Evolutionary conservation across 2,329 filamentous ascomycete genomes (phyloP).

Genomic region (Aspergillus brunneoviolaceus): DNA sequence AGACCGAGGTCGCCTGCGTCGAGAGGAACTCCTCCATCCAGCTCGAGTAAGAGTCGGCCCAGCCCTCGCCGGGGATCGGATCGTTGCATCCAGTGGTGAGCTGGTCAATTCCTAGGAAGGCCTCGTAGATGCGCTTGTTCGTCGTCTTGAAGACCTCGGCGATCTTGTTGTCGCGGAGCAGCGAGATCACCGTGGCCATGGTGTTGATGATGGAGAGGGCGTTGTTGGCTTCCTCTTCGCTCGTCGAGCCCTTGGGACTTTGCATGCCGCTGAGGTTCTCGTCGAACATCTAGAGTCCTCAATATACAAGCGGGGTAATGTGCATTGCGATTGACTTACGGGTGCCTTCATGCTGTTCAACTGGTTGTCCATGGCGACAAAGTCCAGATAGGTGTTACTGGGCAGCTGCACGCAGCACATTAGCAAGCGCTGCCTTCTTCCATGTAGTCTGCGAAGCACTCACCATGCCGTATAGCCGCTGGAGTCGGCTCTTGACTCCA

Average conservation of each 20-base stretch:
- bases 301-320: no score
- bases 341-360: not conserved
- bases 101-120: not conserved
- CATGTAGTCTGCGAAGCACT: not conserved
- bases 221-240: not conserved
- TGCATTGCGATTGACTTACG: not conserved
- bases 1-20: not conserved
- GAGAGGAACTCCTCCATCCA: constrained; percentile 4
- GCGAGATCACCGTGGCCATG: not conserved
- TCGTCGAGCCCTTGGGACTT: not conserved
- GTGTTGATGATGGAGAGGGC: constrained; percentile 6
- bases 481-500: not conserved
- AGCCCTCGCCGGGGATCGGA: not conserved
- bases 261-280: not conserved
- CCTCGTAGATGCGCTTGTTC: constrained; percentile 6
- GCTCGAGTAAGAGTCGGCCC: not conserved
- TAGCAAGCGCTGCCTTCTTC: not conserved
- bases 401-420: not conserved
- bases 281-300: not conserved
- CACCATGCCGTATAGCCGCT: not conserved
- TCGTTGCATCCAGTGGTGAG: not conserved
- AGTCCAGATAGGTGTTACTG: not conserved
- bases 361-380: not conserved
- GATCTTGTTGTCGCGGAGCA: constrained; percentile 6
- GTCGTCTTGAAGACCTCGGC: not conserved